These are phyloP conservation scores for Diaporthe australafricana DNA, from an alignment of 2,329 filamentous ascomycete genomes.

Conservation along the genomic window DNA sequence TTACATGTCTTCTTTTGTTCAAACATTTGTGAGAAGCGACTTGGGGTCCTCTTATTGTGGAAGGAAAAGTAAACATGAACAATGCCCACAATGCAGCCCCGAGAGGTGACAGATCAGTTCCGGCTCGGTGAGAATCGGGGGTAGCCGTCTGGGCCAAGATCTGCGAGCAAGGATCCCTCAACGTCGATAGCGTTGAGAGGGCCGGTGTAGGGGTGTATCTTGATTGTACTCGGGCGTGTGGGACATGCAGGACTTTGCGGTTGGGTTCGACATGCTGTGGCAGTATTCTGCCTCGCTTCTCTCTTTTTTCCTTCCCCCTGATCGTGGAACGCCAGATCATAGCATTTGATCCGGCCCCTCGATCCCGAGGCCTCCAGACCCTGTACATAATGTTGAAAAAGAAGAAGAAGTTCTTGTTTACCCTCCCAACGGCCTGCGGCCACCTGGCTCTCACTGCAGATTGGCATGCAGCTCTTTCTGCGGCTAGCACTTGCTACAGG, in stretches of 20 bases:
- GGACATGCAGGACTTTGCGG: conserved; percentile 7
- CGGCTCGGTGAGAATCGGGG: background rate
- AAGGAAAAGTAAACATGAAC: conserved; percentile 21
- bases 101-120: background rate
- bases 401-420: conserved; percentile 1
- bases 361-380: background rate
- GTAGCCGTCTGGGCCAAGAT: conserved; percentile 12
- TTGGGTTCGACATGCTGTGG: conserved; percentile 1
- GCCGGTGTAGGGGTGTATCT: conserved; percentile 7
- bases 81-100: conserved; percentile 4
- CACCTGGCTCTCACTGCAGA: conserved; percentile 31
- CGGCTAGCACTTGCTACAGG: conserved; percentile 12
- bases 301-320: background rate
- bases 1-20: conserved; percentile 13
- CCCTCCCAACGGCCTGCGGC: conserved; percentile 20
- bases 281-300: background rate
- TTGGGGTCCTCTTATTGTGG: background rate
- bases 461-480: conserved; percentile 23
- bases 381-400: background rate
- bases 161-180: conserved; percentile 8
- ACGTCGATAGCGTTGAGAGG: conserved; percentile 18
- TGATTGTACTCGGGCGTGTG: background rate
- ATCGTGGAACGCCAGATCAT: background rate
- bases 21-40: background rate
- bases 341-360: background rate